phyloP scores from a whole-genome alignment of 1,284 basidiomycete genomes.

The Malassezia pachydermatis region DNA sequence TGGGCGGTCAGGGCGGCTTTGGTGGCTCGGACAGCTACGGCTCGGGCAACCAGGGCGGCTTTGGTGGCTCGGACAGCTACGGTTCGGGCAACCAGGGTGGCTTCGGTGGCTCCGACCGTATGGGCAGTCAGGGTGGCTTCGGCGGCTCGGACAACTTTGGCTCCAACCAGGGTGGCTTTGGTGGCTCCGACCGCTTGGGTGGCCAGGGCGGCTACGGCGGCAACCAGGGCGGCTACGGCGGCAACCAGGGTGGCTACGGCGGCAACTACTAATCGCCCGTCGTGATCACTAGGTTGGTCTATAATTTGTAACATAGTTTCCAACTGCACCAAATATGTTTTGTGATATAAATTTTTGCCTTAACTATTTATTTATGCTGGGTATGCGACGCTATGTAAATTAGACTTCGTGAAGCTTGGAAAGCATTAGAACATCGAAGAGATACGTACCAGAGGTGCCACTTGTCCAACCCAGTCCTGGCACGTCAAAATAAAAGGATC shows the following conservation, averaged over 20 bases:
- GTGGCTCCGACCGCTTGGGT: background rate
- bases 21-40: constrained; percentile 1
- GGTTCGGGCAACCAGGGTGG: constrained; percentile 1
- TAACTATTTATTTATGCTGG: too few relatives aligned
- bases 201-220: constrained; percentile 13
- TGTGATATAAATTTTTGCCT: background rate
- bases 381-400: too few relatives aligned
- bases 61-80: constrained; percentile 9
- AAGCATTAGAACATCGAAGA: too few relatives aligned
- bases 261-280: background rate
- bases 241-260: constrained; percentile 5
- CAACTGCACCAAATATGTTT: background rate
- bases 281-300: constrained; percentile 3
- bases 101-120: background rate
- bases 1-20: background rate
- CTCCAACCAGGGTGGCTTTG: constrained; percentile 1
- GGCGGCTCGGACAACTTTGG: background rate
- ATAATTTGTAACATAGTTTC: background rate
- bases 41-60: constrained; percentile 7
- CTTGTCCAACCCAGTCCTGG: constrained; percentile 6
- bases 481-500: constrained; percentile 9
- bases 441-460: constrained; percentile 14
- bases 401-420: too few relatives aligned
- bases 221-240: background rate
- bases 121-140: background rate